These are phyloP conservation scores for Flaveria robusta DNA, from an alignment of 129 eudicot species.

Conservation along the genomic window DNA sequence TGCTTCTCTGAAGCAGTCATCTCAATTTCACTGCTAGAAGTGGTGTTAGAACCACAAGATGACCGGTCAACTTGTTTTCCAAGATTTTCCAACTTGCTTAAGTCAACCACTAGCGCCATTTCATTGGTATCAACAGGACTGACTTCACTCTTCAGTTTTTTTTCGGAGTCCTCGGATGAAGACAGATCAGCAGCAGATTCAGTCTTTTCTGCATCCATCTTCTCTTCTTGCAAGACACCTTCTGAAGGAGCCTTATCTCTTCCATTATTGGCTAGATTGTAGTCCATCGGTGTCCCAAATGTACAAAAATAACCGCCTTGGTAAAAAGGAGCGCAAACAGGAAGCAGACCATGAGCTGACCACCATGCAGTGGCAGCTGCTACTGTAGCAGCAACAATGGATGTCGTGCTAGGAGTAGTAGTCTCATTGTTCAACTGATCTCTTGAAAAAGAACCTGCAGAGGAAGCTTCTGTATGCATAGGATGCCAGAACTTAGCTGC, in stretches of 20 bases:
- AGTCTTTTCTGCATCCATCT: conserved; percentile 4
- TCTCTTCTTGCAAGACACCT: conserved; percentile 27
- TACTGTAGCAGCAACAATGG: conserved; percentile 94
- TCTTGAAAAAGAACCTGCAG: conserved; percentile 41
- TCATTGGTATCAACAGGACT: conserved; percentile 39
- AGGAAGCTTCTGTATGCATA: conserved; percentile 51
- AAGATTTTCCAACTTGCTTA: conserved; percentile 42
- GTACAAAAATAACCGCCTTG: conserved; percentile 48
- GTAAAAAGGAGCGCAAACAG: conserved; percentile 63
- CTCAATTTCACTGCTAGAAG: conserved; percentile 93
- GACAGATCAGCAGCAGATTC: conserved; percentile 47
- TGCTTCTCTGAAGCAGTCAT: conserved; percentile 66
- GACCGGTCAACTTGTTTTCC: conserved; percentile 87
- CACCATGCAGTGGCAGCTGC: conserved; percentile 99
- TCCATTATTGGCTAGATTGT: conserved; percentile 38
- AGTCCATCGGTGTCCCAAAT: conserved; percentile 24
- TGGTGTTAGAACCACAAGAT: conserved; percentile 91
- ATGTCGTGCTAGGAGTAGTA: conserved; percentile 68
- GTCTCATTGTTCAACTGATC: conserved; percentile 18
- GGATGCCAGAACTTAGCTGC: conserved; percentile 75
- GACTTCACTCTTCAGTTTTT: conserved; percentile 36
- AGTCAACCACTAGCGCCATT: conserved; percentile 41
- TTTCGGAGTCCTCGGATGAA: conserved; percentile 71
- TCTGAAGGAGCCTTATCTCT: conserved; percentile 49
- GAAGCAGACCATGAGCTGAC: conserved; percentile 89